Conservation (phyloP, 2,329 filamentous ascomycete genomes). For the Aspergillus tanneri region DNA sequence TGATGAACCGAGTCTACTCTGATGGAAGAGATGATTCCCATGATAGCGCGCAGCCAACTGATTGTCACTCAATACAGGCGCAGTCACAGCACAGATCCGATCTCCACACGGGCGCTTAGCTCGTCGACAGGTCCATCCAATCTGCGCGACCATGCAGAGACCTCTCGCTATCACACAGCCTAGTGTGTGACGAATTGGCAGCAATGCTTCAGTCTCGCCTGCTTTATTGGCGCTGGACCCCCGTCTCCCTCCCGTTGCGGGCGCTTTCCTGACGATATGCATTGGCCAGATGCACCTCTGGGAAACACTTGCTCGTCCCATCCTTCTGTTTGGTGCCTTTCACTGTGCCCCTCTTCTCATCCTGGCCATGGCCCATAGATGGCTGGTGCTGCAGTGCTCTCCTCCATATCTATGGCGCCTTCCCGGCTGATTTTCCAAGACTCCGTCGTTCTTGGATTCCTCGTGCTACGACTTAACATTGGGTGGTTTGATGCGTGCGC, state of each 20-base stretch:
- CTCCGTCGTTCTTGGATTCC: conserved; percentile 11
- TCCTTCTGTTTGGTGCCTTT: conserved; percentile 23
- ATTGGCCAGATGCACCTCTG: conserved; percentile 38
- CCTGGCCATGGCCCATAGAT: conserved; percentile 22
- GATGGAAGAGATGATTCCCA: not conserved
- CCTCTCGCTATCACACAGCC: conserved; percentile 30
- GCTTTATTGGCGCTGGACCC: conserved; percentile 31
- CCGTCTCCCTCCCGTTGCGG: conserved; percentile 24
- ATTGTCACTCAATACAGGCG: conserved; percentile 5
- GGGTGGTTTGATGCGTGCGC: conserved; percentile 25
- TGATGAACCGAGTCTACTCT: not conserved
- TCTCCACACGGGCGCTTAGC: conserved; percentile 8
- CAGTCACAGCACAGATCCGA: conserved; percentile 6
- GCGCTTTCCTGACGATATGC: conserved; percentile 35
- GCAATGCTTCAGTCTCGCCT: conserved; percentile 19
- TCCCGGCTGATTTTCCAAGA: conserved; percentile 25
- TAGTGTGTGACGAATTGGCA: conserved; percentile 37
- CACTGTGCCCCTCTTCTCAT: conserved; percentile 32
- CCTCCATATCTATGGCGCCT: conserved; percentile 32
- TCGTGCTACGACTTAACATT: conserved; percentile 15
- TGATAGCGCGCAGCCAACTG: not conserved
- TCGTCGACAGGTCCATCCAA: conserved; percentile 10
- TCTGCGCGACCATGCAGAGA: conserved; percentile 30
- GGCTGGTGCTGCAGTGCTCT: conserved; percentile 10
- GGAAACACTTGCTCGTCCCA: conserved; percentile 27